Conservation (phyloP, 139 green algal species). For the Axilococcus clingmanii region DNA sequence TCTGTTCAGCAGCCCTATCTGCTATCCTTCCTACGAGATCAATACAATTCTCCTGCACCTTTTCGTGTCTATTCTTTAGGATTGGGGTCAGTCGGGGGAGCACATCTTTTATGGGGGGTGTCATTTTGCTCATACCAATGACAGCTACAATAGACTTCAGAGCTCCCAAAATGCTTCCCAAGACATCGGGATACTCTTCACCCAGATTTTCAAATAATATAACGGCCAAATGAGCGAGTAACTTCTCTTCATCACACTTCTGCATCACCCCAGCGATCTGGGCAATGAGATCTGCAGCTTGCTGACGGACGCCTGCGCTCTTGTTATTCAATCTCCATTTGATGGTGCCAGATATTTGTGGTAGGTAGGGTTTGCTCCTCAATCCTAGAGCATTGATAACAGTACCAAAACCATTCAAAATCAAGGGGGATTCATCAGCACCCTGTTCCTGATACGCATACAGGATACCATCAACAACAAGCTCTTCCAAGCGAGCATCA, state of each 20-base stretch:
- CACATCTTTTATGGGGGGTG: constrained; percentile 98
- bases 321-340: constrained; percentile 99
- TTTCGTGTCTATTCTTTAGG: constrained; percentile 91
- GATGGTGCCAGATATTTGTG: constrained; percentile 97
- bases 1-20: constrained; percentile 89
- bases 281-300: constrained; percentile 92
- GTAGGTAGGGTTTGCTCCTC: constrained; percentile 92
- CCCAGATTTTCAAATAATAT: constrained; percentile 97
- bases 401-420: constrained; percentile 97
- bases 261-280: constrained; percentile 92
- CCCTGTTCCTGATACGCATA: constrained; percentile 99
- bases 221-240: constrained; percentile 94
- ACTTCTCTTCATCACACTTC: constrained; percentile 89
- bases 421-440: constrained; percentile 65
- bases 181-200: constrained; percentile 92
- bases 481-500: constrained; percentile 91
- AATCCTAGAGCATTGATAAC: constrained; percentile 87
- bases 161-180: constrained; percentile 92
- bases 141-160: constrained; percentile 95
- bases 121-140: constrained; percentile 98
- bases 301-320: constrained; percentile 82
- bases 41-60: constrained; percentile 96
- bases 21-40: constrained; percentile 97
- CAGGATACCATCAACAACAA: constrained; percentile 96
- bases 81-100: constrained; percentile 96